Conservation (phyloP, 129 eudicot genomes). For the Glebionis coronaria region DNA sequence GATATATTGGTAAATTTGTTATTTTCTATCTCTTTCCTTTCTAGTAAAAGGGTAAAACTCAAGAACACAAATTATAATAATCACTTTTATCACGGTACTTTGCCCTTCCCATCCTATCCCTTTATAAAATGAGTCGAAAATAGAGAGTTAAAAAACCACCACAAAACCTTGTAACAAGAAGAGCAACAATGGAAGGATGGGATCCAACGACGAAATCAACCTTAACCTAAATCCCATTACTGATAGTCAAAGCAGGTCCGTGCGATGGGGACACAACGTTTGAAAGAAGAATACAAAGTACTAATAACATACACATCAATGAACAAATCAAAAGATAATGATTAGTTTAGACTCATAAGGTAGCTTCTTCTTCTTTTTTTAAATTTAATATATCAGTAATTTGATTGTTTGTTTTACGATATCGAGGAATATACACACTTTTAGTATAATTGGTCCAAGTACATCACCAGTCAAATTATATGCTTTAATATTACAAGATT, state of each 20-base stretch:
- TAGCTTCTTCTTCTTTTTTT: too few species aligned
- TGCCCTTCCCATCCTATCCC: too few species aligned
- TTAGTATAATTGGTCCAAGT: too few species aligned
- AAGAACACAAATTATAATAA: too few species aligned
- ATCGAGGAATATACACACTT: too few species aligned
- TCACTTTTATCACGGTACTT: too few species aligned
- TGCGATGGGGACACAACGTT: slow-evolving; percentile 98
- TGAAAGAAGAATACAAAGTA: slow-evolving; percentile 92
- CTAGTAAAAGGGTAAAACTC: too few species aligned
- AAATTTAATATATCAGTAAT: neutral
- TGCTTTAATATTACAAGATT: too few species aligned
- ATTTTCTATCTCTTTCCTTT: too few species aligned
- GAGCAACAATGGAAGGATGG: slow-evolving; percentile 69
- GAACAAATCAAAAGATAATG: slow-evolving; percentile 95
- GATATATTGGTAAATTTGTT: too few species aligned
- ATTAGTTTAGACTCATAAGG: slow-evolving; percentile 99
- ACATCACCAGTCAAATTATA: too few species aligned
- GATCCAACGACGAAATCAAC: slow-evolving; percentile 83
- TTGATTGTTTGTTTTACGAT: neutral
- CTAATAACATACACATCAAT: slow-evolving; percentile 88
- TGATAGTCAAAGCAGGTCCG: slow-evolving; percentile 81
- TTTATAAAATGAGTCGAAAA: too few species aligned
- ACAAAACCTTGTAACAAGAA: neutral
- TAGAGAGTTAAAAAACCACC: neutral
- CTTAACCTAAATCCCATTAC: slow-evolving; percentile 74